Evolutionary conservation across 805 yeast genomes (phyloP).

Genomic region (Monosporozyma unispora): DNA sequence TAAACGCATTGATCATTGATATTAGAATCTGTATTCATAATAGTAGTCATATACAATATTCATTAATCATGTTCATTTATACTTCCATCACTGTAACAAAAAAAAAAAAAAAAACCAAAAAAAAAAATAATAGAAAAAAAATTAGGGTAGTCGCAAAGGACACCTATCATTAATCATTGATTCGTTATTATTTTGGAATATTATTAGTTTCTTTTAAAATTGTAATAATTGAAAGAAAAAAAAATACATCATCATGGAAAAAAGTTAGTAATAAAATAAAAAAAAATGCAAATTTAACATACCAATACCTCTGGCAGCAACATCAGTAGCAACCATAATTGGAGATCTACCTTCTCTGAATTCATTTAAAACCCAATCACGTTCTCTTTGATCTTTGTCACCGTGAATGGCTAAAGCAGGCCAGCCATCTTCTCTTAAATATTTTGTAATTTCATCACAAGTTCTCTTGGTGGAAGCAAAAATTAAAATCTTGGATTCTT

Average conservation of each 20-base stretch:
- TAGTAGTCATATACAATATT: constrained; percentile 1
- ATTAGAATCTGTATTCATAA: neutral
- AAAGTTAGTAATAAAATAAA: constrained; percentile 9
- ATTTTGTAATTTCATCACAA: constrained; percentile 90
- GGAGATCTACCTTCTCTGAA: constrained; percentile 90
- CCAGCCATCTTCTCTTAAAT: constrained; percentile 94
- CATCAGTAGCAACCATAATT: constrained; percentile 98
- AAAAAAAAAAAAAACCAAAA: constrained; percentile 11
- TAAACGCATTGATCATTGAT: neutral
- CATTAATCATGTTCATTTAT: constrained; percentile 1
- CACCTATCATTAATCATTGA: constrained; percentile 1
- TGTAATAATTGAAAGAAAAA: neutral
- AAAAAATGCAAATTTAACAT: constrained; percentile 39
- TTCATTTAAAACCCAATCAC: constrained; percentile 96
- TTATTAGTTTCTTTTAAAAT: neutral
- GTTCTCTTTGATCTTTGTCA: constrained; percentile 94
- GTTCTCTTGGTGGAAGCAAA: constrained; percentile 97
- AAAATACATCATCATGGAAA: neutral
- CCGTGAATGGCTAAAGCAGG: constrained; percentile 98
- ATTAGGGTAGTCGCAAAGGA: no score
- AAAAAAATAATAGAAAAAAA: constrained; percentile 8
- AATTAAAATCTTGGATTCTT: constrained; percentile 69
- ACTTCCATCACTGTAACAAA: constrained; percentile 2
- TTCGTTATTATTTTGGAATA: neutral
- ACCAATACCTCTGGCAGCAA: constrained; percentile 99